Evolutionary conservation across 2,329 filamentous ascomycete species (phyloP), one percentile per base, ranked within the genome.

Genomic region (Knoxdaviesia capensis): DNA sequence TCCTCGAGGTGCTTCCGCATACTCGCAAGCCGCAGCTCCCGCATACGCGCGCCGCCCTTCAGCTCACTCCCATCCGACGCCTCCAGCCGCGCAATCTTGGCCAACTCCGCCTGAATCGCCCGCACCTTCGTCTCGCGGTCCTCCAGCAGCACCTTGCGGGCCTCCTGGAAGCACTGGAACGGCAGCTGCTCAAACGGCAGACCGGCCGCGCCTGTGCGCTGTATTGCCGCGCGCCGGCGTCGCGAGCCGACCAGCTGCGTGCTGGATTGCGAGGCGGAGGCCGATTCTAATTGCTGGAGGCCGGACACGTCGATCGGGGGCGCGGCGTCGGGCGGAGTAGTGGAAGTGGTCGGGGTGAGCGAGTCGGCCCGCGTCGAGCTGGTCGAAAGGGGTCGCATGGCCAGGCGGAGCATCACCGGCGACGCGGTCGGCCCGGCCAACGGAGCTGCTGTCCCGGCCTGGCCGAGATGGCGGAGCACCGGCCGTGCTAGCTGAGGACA

Each of bases 101-200:
- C 67, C 41, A 77, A 62, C 59, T 84, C 75, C 31, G 60, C 66
- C 41, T 72, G 63, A 44, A 98, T 88, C 53, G 77, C 66, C 46
- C 68, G 63, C 41, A 96, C 52, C 64, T 94, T 96, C 60, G 88
- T 73, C 49, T 77, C 66, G 36, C 88, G 74, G 57, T 98, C 90
- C 43, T 73, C 74, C 42, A 76, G 69, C 43, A 98, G 65, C 40
- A 96, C 62, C 56, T 85, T 83, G 48, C 87, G 75, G 36, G 90
- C 90, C 63, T 94, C 87, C 62, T 98, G 90, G 65, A 96, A 98
- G 61, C 84, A 90, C 68, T 96, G 88, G 63, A 92, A 98, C 11
- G 90, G 90, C 50, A 98, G 66, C 56, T 88, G 81, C 64, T 94
- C 85, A 56, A 98, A 94, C 30, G 87, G 85, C 40, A 94, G 64